Base-by-base conservation (phyloP, 805 yeast species). In the Diddensiella santjacobensis region DNA sequence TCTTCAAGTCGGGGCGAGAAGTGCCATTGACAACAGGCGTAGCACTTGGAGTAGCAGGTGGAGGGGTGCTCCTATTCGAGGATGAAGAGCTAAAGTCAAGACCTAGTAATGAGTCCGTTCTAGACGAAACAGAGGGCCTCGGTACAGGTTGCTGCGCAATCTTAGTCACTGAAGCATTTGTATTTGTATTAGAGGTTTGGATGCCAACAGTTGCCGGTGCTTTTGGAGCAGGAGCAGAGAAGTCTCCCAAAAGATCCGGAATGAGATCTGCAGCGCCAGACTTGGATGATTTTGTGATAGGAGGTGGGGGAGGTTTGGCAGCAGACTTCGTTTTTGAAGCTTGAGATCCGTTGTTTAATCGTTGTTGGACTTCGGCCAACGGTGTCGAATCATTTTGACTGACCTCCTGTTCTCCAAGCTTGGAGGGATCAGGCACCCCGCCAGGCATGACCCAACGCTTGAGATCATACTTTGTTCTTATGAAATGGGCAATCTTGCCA, bases 381-480 rank as follows among this genome's bases (percentile, higher is more conserved):
- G 62, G 59, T n/a, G 51, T 45, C 6, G 49, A 45, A 24, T 59
- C 63, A 35, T 52, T 56, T 18, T 42, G 44, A 39, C n/a, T 46
- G 15, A 15, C 42, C 22, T 30, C 40, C 42, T 15, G 24, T 23
- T 44, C 51, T 3, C 50, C 54, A 23, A 74, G 58, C 3, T 75
- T 57, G 52, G 71, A 62, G 2, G 91, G 88, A 57, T 83, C 81
- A 1, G 90, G 88, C 15, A 81, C 64, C 8, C 64, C 62, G 15
- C 58, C 57, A n/a, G 81, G 71, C 6, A 73, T 68, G 1, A 77
- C 81, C 99, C 99, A 93, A 61, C 90, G 85, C 67, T 83, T 87
- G 69, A 84, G 64, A 57, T 89, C 97, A 65, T 93, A 93, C 66
- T 93, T 93, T 8, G 96, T 89, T 58, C 93, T 77, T 48, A 93